Evolutionary conservation across 306 rosid species (phyloP).

Genomic region (Vigna hirtella): DNA sequence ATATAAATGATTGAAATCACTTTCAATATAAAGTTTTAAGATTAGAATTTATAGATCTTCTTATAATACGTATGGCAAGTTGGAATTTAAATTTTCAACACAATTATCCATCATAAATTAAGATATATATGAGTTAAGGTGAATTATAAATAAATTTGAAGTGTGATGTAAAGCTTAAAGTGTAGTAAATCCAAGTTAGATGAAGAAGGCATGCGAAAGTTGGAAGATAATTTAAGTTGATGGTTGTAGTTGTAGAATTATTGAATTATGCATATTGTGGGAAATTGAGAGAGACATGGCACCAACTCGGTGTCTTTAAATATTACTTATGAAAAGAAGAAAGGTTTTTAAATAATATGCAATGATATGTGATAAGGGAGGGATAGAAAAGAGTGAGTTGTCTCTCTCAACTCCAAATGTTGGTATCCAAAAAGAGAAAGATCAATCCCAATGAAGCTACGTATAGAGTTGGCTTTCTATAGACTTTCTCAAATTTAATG

Average conservation of each 20-base stretch:
- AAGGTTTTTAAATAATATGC: conserved; percentile 1
- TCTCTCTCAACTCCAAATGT: conserved; percentile 45
- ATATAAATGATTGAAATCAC: too few species aligned
- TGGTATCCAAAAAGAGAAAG: conserved; percentile 21
- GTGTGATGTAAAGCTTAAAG: neutral
- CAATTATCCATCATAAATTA: neutral
- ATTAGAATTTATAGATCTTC: too few species aligned
- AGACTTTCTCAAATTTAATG: conserved; percentile 13
- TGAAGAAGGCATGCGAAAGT: neutral
- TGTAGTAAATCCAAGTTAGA: neutral
- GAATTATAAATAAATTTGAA: conserved; percentile 21
- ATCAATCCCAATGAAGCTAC: conserved; percentile 40
- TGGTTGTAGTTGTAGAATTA: conserved; percentile 28
- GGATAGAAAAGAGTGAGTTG: conserved; percentile 24
- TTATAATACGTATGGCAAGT: too few species aligned
- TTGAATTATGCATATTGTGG: conserved; percentile 34
- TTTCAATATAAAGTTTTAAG: too few species aligned
- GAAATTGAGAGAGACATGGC: conserved; percentile 56
- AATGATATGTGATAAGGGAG: conserved; percentile 38
- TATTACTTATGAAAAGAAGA: conserved; percentile 38
- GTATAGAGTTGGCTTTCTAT: conserved; percentile 42
- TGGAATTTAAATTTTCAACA: too few species aligned
- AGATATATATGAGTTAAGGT: neutral
- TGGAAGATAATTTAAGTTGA: neutral
- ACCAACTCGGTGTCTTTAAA: conserved; percentile 40